These are phyloP conservation scores for Cylindrotheca fusiformis DNA, from an alignment of 108 stramenopile genomes.

Conservation along the genomic window DNA sequence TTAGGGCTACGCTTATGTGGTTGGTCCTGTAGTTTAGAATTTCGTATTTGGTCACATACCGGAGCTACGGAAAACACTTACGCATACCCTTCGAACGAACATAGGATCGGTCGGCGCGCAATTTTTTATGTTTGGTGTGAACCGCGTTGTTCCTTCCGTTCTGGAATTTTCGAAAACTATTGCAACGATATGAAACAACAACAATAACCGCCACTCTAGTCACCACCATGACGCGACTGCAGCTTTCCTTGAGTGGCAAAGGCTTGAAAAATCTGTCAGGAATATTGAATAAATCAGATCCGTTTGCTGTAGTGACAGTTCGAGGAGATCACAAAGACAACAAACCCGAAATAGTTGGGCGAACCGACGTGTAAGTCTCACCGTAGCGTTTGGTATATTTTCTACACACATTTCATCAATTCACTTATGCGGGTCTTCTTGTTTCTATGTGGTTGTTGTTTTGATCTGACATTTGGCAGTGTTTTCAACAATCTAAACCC, in stretches of 20 bases:
- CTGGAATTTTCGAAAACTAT: neutral
- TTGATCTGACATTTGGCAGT: slow-evolving; percentile 32
- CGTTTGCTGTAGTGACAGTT: slow-evolving; percentile 76
- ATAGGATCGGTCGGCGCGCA: too few species aligned
- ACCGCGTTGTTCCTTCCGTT: too few species aligned
- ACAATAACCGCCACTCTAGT: too few species aligned
- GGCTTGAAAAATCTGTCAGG: slow-evolving; percentile 42
- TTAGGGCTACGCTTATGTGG: too few species aligned
- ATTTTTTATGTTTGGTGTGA: too few species aligned
- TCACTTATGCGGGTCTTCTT: too few species aligned
- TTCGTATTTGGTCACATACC: too few species aligned
- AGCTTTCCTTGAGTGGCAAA: slow-evolving; percentile 44
- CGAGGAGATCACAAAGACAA: slow-evolving; percentile 45
- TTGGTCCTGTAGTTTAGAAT: too few species aligned
- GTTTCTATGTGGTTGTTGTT: slow-evolving; percentile 1
- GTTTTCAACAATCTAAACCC: slow-evolving; percentile 53
- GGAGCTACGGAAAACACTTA: too few species aligned
- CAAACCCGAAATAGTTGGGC: slow-evolving; percentile 46
- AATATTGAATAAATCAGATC: slow-evolving; percentile 51
- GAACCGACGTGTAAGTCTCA: slow-evolving; percentile 53
- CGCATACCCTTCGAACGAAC: too few species aligned
- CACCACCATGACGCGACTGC: slow-evolving; percentile 35
- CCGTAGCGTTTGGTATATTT: neutral
- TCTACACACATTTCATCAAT: neutral
- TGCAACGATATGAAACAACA: neutral